Base-by-base conservation (phyloP, 2,329 filamentous ascomycete genomes). In the Hymenotorrendiella dingleyae region DNA sequence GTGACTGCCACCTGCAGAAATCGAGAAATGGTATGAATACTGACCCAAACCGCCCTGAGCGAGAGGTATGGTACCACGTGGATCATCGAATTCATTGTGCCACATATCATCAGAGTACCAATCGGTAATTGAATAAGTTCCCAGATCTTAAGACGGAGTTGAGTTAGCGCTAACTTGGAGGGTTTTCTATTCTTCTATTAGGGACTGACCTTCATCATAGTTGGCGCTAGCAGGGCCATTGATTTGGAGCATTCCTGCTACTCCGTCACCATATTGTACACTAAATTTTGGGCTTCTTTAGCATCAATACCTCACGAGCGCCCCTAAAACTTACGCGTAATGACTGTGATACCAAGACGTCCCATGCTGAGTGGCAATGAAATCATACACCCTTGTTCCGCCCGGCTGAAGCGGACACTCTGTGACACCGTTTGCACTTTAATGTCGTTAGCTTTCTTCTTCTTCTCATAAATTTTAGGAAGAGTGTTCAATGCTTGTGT, bases 391-490 rank as follows among this genome's bases (percentile, higher is more conserved):
- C 17, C 46, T 45, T 9, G 42, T 44, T 11, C 27, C 27, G 36
- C 48, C 73, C 0, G 73, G 71, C 0, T 74, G 62, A 45, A 85
- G 76, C 3, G 82, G 81, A 50, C 83, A 87, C 58, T 87, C 38
- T 5, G 38, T 40, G 21, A 40, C 24, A n/a, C 29, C 38, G n/a
- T 33, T 34, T 12, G 34, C 28, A 26, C 38, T 40, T 14, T n/a
- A 32, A 16, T 19, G 7, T 26, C 3, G 24, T 22, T 29, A 33
- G 8, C 7, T 23, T n/a, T n/a, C n/a, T n/a, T n/a, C n/a, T n/a
- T n/a, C n/a, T n/a, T n/a, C n/a, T n/a, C n/a, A n/a, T n/a, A n/a
- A n/a, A n/a, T n/a, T n/a, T n/a, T n/a, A n/a, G n/a, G n/a, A n/a
- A n/a, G n/a, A n/a, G n/a, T n/a, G n/a, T n/a, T n/a, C n/a, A n/a